Conservation (phyloP, 1,139 yeast genomes). For the Scheffersomyces parashehatae region DNA sequence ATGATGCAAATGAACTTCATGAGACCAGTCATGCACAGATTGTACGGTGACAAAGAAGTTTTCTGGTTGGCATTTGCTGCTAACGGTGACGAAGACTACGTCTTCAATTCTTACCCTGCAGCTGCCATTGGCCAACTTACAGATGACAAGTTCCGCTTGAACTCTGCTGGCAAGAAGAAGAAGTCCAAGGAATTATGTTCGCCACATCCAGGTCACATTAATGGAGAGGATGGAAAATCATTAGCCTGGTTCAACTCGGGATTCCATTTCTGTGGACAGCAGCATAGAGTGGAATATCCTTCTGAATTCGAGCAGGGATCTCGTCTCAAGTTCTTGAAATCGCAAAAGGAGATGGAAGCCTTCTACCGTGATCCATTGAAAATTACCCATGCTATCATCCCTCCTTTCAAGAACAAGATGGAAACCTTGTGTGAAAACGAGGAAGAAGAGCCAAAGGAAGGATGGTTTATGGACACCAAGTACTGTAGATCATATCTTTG, state of each 20-base stretch:
- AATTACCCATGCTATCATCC: constrained; percentile 29
- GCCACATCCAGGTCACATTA: constrained; percentile 46
- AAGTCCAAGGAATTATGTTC: constrained; percentile 36
- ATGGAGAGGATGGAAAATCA: constrained; percentile 30
- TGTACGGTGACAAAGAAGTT: constrained; percentile 37
- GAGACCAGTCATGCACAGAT: constrained; percentile 22
- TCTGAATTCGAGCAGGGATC: constrained; percentile 21
- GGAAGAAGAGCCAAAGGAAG: constrained; percentile 29
- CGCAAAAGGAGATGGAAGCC: constrained; percentile 18
- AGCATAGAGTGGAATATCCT: constrained; percentile 22
- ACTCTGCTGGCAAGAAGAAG: constrained; percentile 7
- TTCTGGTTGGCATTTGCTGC: constrained; percentile 36
- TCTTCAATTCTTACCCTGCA: constrained; percentile 27
- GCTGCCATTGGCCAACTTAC: constrained; percentile 28
- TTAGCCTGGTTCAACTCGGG: constrained; percentile 39
- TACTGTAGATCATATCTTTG: constrained; percentile 46
- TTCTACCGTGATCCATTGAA: constrained; percentile 24
- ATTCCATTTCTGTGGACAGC: constrained; percentile 31
- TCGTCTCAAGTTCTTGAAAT: constrained; percentile 20
- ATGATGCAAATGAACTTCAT: constrained; percentile 31
- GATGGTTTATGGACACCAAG: constrained; percentile 29
- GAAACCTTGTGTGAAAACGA: constrained; percentile 25
- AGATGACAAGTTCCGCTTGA: constrained; percentile 3
- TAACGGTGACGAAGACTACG: constrained; percentile 34
- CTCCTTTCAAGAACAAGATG: constrained; percentile 28